A percentile compares a stretch with the other conserved stretches of the same genome.
Conservation (phyloP, 1,139 yeast genomes). For the Saccharomycopsis hybrid region DNA sequence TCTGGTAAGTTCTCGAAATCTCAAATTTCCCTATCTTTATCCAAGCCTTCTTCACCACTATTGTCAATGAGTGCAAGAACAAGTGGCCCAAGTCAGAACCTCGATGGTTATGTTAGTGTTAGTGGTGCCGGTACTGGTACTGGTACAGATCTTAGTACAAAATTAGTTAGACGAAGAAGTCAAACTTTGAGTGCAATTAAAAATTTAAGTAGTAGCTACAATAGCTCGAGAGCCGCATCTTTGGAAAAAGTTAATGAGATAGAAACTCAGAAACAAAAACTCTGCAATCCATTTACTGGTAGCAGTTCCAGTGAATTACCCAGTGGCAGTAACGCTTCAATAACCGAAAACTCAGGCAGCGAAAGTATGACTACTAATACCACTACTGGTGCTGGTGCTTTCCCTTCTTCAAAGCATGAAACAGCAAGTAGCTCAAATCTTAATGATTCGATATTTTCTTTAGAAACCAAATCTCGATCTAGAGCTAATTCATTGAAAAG, state of each 20-base stretch:
- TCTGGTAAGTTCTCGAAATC: too few relatives aligned
- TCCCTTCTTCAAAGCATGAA: background rate
- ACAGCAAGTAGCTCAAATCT: background rate
- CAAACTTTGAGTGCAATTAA: constrained; percentile 16
- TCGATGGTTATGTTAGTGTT: too few relatives aligned
- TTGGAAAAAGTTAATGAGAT: constrained; percentile 1
- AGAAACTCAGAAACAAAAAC: too few relatives aligned
- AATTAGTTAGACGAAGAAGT: constrained; percentile 19
- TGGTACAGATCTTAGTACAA: too few relatives aligned
- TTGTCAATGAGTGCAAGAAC: too few relatives aligned
- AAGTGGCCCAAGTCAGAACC: too few relatives aligned
- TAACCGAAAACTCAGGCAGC: too few relatives aligned
- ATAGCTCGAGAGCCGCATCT: background rate
- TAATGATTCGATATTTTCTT: background rate
- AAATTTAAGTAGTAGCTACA: background rate
- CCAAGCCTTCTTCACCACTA: constrained; percentile 15
- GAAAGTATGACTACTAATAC: background rate
- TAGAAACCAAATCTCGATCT: background rate
- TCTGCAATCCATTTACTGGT: too few relatives aligned
- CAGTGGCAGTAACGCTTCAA: too few relatives aligned
- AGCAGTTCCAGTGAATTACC: too few relatives aligned
- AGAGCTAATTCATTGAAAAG: constrained; percentile 9
- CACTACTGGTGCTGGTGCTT: background rate
- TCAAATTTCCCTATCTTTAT: too few relatives aligned
- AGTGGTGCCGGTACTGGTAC: too few relatives aligned